Conservation (phyloP, 139 green algal genomes). For the Trebouxia sp. region DNA sequence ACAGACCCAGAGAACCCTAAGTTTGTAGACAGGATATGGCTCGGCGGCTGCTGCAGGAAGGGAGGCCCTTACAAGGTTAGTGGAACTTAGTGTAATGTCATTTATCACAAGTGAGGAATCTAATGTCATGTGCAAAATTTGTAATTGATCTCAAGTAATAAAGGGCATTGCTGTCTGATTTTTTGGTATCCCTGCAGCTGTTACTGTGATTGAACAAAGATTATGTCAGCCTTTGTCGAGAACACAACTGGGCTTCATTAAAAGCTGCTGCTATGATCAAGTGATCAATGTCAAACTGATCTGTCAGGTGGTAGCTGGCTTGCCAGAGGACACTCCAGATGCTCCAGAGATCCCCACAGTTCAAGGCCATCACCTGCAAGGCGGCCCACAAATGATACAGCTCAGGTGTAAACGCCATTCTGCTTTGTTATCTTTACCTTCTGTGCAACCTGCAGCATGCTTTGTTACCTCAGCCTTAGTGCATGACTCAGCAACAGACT, state of each 20-base stretch:
- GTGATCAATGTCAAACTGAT: neutral
- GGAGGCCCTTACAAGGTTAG: constrained; percentile 65
- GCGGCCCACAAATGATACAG: constrained; percentile 89
- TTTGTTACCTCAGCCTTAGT: neutral
- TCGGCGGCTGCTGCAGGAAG: constrained; percentile 69
- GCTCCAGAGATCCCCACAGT: constrained; percentile 49
- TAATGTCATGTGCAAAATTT: neutral
- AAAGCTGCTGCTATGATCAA: neutral
- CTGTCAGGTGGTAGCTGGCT: constrained; percentile 53
- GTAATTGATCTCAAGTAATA: neutral
- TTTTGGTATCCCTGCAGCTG: too few species aligned
- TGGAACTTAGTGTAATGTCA: too few species aligned
- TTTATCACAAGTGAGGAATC: too few species aligned
- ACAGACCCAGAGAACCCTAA: constrained; percentile 64
- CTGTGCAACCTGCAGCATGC: neutral
- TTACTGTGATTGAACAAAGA: too few species aligned
- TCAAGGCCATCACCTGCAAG: constrained; percentile 66
- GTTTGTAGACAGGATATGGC: constrained; percentile 67
- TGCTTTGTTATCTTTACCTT: neutral
- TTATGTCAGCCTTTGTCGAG: too few species aligned
- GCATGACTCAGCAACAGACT: neutral
- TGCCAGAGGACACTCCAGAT: constrained; percentile 57
- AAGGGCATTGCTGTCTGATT: neutral
- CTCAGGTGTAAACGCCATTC: constrained; percentile 45
- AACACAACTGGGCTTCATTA: too few species aligned